A percentile compares a stretch with the other conserved stretches of the same genome.
phyloP scores from a whole-genome alignment of 2,329 filamentous ascomycete species.

The Coniochaeta sp. region DNA sequence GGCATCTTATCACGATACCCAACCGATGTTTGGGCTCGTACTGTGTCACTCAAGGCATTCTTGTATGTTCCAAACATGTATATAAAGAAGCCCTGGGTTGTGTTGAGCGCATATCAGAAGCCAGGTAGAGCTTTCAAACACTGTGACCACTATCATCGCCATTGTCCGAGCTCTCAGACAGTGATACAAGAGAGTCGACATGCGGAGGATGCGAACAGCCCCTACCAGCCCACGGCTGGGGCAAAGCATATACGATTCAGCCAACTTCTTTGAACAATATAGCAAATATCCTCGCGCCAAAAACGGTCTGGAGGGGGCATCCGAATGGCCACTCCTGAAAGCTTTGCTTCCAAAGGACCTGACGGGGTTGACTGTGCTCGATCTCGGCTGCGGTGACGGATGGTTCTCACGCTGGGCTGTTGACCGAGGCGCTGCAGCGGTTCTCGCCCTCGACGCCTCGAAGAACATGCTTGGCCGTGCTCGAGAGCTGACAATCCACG shows the following conservation, averaged over 20 bases:
- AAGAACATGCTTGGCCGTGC: background rate
- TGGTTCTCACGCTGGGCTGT: conserved; percentile 2
- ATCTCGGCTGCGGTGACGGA: conserved; percentile 5
- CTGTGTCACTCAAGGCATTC: background rate
- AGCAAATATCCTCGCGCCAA: background rate
- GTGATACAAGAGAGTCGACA: background rate
- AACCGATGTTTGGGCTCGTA: background rate
- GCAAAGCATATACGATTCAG: background rate
- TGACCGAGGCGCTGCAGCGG: background rate
- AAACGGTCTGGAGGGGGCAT: background rate
- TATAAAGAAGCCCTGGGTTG: no score
- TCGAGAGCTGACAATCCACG: background rate
- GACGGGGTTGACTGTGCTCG: background rate
- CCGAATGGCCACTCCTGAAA: conserved; percentile 3
- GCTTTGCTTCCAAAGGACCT: background rate
- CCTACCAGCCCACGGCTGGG: background rate
- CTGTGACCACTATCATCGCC: no score
- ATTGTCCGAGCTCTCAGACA: background rate
- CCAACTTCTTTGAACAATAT: background rate
- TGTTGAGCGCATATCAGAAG: no score
- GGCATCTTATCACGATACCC: background rate
- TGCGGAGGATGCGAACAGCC: background rate
- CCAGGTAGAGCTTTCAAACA: no score
- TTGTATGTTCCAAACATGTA: no score
- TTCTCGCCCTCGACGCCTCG: conserved; percentile 4